Base-by-base conservation (phyloP, 2,329 filamentous ascomycete species). In the Diplodia seriata region DNA sequence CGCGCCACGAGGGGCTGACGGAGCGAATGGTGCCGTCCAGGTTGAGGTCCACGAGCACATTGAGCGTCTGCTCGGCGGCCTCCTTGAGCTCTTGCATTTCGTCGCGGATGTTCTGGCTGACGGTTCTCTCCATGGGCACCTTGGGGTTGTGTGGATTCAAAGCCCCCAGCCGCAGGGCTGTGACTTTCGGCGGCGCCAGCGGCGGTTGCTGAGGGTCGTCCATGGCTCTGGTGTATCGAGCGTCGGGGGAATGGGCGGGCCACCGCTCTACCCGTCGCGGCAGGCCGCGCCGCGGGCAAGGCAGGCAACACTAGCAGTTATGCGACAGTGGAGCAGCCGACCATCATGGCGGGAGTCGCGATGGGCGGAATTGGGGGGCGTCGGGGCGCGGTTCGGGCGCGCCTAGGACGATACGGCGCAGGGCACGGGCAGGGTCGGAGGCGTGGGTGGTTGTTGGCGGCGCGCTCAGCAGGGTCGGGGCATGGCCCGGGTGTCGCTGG, bases 1-100 rank as follows among this genome's bases (percentile, higher is more conserved):
- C 93, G 69, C 88, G 87, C 95, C 95, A 99, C 18, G 94, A 97
- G 14, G 94, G 92, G 78, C 94, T 98, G 74, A 97, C 94, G 92
- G 95, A 99, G 80, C 93, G 91, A 74, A 99, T 91, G 70, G 89
- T 91, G 71, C 93, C 93, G 76, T 97, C 91, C 67, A 98, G 86
- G 75, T 93, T 93, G 71, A 99, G 85, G 81, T 99, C 94, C 76
- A 99, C 86, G 77, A 99, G 97, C 71, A 97, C 92, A 80, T 98
- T 99, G 77, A 97, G 85, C 26, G 94, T 97, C 82, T 97, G 93
- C 81, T 98, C 94, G 62, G 94, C 95, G 50, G 94, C 95, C 82
- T 97, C 92, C 76, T 94, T 93, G 73, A 99, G 86, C 77, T 98
- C 94, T 77, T 97, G 91, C 70, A 94, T 88, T 82, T 98, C 93